phyloP scores from a whole-genome alignment of 2,329 filamentous ascomycete genomes.

The Paecilomyces sp. region DNA sequence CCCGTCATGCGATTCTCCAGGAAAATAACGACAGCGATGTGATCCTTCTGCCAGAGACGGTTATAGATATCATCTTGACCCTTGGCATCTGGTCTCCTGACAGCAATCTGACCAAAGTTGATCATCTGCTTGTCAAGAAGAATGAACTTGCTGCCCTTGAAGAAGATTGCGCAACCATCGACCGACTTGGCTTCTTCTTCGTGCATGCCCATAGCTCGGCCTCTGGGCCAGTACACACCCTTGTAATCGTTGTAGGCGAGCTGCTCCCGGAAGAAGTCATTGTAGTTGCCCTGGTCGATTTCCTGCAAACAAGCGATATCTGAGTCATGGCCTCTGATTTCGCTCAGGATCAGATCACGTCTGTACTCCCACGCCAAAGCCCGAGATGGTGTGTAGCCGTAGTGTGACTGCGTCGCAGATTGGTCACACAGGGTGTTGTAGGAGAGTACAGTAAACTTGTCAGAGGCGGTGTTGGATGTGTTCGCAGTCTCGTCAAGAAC shows the following conservation, averaged over 20 bases:
- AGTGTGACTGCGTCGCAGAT: conserved; percentile 75
- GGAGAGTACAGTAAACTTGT: conserved; percentile 77
- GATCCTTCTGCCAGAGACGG: conserved; percentile 95
- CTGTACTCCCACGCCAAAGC: conserved; percentile 85
- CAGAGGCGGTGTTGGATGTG: conserved; percentile 42
- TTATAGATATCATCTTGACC: conserved; percentile 97
- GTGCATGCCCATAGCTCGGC: conserved; percentile 82
- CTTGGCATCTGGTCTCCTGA: conserved; percentile 95
- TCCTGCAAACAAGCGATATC: conserved; percentile 94
- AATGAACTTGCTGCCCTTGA: conserved; percentile 90
- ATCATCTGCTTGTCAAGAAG: conserved; percentile 90
- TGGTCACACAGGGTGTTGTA: conserved; percentile 97
- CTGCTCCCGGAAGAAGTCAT: conserved; percentile 82
- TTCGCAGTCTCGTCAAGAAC: conserved; percentile 55
- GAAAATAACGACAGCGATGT: conserved; percentile 87
- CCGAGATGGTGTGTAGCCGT: conserved; percentile 80
- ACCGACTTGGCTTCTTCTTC: conserved; percentile 84
- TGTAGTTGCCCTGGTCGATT: conserved; percentile 84
- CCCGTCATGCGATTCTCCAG: conserved; percentile 87
- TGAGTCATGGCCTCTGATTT: conserved; percentile 70
- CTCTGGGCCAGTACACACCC: conserved; percentile 87
- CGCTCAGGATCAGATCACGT: conserved; percentile 72
- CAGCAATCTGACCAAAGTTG: conserved; percentile 84
- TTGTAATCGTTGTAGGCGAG: conserved; percentile 85
- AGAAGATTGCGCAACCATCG: conserved; percentile 95